phyloP scores from a whole-genome alignment of 331 rosid genomes.

The Prunus yedoensis region DNA sequence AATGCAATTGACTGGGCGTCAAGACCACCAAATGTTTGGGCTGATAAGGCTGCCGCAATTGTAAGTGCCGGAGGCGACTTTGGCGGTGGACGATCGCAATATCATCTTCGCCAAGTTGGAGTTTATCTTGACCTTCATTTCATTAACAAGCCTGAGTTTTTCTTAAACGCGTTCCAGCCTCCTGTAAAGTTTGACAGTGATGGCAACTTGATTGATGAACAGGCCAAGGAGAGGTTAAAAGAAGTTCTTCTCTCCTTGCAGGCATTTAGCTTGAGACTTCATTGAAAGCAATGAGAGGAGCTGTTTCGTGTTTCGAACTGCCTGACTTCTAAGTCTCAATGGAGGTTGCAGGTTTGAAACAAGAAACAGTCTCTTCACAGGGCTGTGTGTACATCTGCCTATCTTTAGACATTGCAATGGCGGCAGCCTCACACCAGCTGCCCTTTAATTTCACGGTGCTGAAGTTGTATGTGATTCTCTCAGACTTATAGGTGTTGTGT shows the following conservation, averaged over 20 bases:
- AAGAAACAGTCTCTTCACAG: neutral
- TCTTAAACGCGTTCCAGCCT: conserved; percentile 49
- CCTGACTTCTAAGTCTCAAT: neutral
- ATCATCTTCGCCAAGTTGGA: conserved; percentile 80
- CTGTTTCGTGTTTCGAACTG: neutral
- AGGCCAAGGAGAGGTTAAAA: conserved; percentile 35
- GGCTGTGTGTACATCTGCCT: neutral
- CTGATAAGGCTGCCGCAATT: conserved; percentile 61
- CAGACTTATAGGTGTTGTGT: neutral
- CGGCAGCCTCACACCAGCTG: no score
- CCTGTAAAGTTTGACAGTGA: conserved; percentile 49
- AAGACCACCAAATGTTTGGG: conserved; percentile 73
- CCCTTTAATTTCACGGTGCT: conserved; percentile 1
- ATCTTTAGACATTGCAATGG: neutral
- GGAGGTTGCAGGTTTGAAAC: neutral
- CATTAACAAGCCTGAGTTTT: conserved; percentile 69
- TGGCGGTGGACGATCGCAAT: conserved; percentile 62
- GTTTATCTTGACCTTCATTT: conserved; percentile 66
- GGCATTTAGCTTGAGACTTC: conserved; percentile 37
- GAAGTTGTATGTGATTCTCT: neutral
- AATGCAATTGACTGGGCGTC: conserved; percentile 90
- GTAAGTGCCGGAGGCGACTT: conserved; percentile 59
- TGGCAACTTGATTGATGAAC: conserved; percentile 61
- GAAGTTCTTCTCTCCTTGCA: conserved; percentile 48
- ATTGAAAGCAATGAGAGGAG: conserved; percentile 10